These are phyloP conservation scores for Phialophora expanda DNA, from an alignment of 2,329 filamentous ascomycete species.

Conservation along the genomic window DNA sequence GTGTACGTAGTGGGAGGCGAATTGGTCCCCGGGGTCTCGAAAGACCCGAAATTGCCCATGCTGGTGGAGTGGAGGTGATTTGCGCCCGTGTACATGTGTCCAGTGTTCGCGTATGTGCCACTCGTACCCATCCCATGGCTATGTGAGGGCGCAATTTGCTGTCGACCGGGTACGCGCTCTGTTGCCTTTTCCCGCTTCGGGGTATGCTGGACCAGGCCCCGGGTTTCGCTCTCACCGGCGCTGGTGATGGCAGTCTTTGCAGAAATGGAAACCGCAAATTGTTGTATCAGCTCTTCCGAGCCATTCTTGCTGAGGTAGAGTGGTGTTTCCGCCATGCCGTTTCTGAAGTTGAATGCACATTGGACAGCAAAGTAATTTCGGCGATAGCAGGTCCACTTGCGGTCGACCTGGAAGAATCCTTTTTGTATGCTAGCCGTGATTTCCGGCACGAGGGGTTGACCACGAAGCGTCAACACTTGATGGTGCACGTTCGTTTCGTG, in stretches of 20 bases:
- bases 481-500: slow-evolving; percentile 47
- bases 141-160: slow-evolving; percentile 30
- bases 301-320: slow-evolving; percentile 60
- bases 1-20: slow-evolving; percentile 56
- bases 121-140: slow-evolving; percentile 19
- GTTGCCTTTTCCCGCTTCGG: slow-evolving; percentile 90
- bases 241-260: slow-evolving; percentile 66
- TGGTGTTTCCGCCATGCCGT: slow-evolving; percentile 61
- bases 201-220: slow-evolving; percentile 87
- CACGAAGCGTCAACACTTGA: slow-evolving; percentile 45
- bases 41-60: slow-evolving; percentile 26
- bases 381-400: slow-evolving; percentile 90
- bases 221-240: slow-evolving; percentile 73
- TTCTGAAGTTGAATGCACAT: slow-evolving; percentile 75
- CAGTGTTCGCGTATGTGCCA: slow-evolving; percentile 24
- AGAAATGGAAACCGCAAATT: slow-evolving; percentile 82
- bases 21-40: slow-evolving; percentile 41
- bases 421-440: slow-evolving; percentile 85
- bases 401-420: slow-evolving; percentile 80
- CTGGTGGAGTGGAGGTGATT: slow-evolving; percentile 26
- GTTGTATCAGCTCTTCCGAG: slow-evolving; percentile 65
- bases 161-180: slow-evolving; percentile 68
- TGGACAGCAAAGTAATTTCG: slow-evolving; percentile 89
- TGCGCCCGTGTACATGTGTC: slow-evolving; percentile 25
- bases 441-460: slow-evolving; percentile 66